Conservation (phyloP, 202 grass and related monocot genomes). For the Zoysia matrella region DNA sequence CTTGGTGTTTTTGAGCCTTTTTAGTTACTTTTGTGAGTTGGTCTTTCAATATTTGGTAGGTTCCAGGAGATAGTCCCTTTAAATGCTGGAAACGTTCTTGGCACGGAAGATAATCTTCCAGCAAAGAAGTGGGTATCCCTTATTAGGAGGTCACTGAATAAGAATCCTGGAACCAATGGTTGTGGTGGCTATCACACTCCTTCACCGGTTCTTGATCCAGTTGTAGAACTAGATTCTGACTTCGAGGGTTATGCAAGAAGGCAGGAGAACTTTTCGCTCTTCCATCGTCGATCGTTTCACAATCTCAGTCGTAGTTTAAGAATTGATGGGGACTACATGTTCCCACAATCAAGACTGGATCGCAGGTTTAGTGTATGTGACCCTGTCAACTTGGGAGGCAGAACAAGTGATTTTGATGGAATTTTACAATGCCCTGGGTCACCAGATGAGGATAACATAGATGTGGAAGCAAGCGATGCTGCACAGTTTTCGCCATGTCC, state of each 20-base stretch:
- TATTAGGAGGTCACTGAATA: conserved; percentile 75
- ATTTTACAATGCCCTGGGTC: too few species aligned
- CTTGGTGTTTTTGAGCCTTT: conserved; percentile 9
- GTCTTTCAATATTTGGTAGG: conserved; percentile 41
- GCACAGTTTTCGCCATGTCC: conserved; percentile 55
- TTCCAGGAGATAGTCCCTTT: conserved; percentile 97
- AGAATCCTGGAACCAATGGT: conserved; percentile 49
- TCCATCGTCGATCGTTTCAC: conserved; percentile 81
- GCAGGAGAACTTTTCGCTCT: conserved; percentile 64
- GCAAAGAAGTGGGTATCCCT: conserved; percentile 91
- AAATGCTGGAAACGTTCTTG: conserved; percentile 25
- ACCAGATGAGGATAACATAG: too few species aligned
- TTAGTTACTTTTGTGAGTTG: conserved; percentile 8
- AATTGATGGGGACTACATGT: conserved; percentile 62
- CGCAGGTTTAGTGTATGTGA: conserved; percentile 46
- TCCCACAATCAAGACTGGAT: conserved; percentile 66
- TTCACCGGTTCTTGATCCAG: too few species aligned
- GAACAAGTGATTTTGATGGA: too few species aligned
- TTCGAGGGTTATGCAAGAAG: conserved; percentile 66
- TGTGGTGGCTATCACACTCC: too few species aligned
- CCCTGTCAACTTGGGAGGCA: too few species aligned
- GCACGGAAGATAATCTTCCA: conserved; percentile 81
- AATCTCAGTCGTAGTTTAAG: conserved; percentile 83
- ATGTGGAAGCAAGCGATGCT: too few species aligned
- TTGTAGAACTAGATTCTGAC: too few species aligned